Base-by-base conservation (phyloP, 202 grass and related monocot species). In the Dendrocalamus latiflorus region DNA sequence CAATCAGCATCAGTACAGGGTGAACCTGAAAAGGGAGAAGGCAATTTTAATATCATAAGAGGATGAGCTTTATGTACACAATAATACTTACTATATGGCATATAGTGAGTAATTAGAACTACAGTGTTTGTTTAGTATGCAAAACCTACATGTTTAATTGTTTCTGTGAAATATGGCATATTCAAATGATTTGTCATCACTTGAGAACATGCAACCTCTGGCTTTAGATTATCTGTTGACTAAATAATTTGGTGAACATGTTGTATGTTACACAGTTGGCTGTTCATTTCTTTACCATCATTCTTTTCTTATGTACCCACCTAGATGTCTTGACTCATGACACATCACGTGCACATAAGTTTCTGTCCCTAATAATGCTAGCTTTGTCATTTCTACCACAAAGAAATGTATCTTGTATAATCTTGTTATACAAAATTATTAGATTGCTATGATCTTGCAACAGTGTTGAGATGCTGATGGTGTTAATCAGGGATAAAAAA, bases 1-100 rank as follows among this genome's bases (percentile, higher is more conserved):
- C 91, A 75, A 95, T 89, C 83, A 98, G 89, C 93, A 98, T 98
- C 41, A 98, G 28, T 64, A 98, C 95, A 47, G 89, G 95, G 80
- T 98, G 95, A 61, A 95, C 87, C 95, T 98, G 85, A 76, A 87
- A 80, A 85, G 47, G 78, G 28, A 72, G 42, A 72, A n/a, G n/a
- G n/a, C n/a, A 55, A 77, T 49, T 82, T 78, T 26, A 72, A 57
- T 58, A 67, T 71, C 38, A 7, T 17, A 13, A 71, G 22, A 66
- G 9, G 60, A 67, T 75, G n/a, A 26, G 8, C 28, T 44, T 21
- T 21, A 59, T 77, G 54, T 69, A 77, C 20, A 60, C 18, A 53
- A 55, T 56, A 83, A 42, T 39, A 72, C 15, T 62, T 53, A 83
- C 14, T n/a, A n/a, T n/a, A n/a, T n/a, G n/a, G n/a, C 53, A 75